Base-by-base conservation (phyloP, 2,329 filamentous ascomycete species). In the Pseudohalonectria lignicola region DNA sequence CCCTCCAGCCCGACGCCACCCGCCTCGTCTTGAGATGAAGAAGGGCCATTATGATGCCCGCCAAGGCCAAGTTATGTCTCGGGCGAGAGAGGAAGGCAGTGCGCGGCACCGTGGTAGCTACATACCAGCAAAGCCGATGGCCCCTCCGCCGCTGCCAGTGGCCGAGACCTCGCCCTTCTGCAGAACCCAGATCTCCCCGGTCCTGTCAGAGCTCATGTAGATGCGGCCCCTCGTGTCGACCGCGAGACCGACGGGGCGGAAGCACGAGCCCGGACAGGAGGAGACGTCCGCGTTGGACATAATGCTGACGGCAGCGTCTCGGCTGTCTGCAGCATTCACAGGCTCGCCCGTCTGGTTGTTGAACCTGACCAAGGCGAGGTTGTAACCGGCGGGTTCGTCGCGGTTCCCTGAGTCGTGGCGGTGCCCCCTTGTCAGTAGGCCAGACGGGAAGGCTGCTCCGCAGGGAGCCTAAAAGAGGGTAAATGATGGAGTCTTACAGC, bases 131-230 rank as follows among this genome's bases (percentile, higher is more conserved):
- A n/a, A n/a, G n/a, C n/a, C n/a, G n/a, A n/a, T n/a, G n/a, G n/a
- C n/a, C n/a, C n/a, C n/a, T n/a, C n/a, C n/a, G 11, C 39, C 45
- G 13, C 30, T 28, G 15, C 35, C 46, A 17, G 29, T 33, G 5
- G 37, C 39, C 2, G 41, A 52, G 13, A 49, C 47, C 30, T 45
- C 47, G 4, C 37, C 38, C 39, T 44, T 43, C 39, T 54, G 49
- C 37, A 76, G 50, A 4, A 82, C 68, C 47, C 72, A 82, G 31
- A 84, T 68, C 61, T 84, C 79, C 5, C 78, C 79, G 1, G 76
- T 78, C 12, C 63, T 53, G 52, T 83, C 79, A 4, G 69, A 76
- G 40, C 63, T 71, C 61, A 82, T 69, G 56, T 72, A 83, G 8
- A 84, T 55, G 6, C 78, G 60, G 7, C 68, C 73, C 31, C 64